phyloP scores from a whole-genome alignment of 306 rosid species.

The Citrullus mucosospermus region DNA sequence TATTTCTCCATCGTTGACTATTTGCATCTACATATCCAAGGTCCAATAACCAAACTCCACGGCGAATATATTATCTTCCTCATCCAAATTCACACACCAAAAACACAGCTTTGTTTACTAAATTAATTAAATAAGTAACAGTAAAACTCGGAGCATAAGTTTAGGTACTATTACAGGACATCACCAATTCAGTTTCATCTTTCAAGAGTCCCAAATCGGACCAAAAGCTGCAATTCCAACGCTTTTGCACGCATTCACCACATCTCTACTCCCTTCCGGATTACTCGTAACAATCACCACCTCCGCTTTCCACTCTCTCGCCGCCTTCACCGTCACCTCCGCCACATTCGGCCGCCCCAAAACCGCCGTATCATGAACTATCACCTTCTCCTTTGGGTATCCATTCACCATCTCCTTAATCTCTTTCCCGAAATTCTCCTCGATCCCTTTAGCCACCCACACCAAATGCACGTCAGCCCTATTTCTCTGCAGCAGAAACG shows the following conservation, averaged over 20 bases:
- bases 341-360: conserved; percentile 54
- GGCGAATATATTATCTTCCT: too few species aligned
- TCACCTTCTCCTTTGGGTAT: conserved; percentile 31
- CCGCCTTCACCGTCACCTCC: conserved; percentile 38
- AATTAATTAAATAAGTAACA: not conserved
- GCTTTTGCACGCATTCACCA: conserved; percentile 34
- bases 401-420: conserved; percentile 26
- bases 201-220: conserved; percentile 44
- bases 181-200: not conserved
- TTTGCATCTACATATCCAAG: too few species aligned
- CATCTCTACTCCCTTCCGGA: conserved; percentile 54
- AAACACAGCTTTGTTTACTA: too few species aligned
- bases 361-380: conserved; percentile 51
- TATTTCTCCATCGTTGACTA: too few species aligned
- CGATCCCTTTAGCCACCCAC: conserved; percentile 70
- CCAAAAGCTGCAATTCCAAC: conserved; percentile 40
- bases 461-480: conserved; percentile 31
- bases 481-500: conserved; percentile 43
- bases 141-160: not conserved
- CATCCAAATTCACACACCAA: too few species aligned
- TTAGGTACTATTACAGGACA: too few species aligned
- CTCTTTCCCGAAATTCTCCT: conserved; percentile 46
- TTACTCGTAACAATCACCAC: conserved; percentile 65
- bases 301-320: conserved; percentile 38
- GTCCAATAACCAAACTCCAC: too few species aligned